These are phyloP conservation scores for Pythium guiyangense DNA, from an alignment of 352 stramenopile species.

Conservation along the genomic window DNA sequence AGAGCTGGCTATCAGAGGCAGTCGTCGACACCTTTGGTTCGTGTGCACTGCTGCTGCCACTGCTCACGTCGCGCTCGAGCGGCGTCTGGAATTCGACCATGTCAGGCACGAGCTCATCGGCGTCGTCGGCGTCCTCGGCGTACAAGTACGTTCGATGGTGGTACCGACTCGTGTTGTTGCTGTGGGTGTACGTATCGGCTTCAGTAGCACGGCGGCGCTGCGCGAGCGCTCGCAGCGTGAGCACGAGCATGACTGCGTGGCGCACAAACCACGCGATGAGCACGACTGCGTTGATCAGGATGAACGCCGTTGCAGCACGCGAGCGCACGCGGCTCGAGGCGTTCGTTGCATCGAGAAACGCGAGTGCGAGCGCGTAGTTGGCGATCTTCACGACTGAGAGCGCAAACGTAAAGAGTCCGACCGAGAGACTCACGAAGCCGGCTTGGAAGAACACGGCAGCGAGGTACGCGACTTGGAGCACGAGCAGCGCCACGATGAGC, in stretches of 20 bases:
- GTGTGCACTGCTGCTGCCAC: neutral
- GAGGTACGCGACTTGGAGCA: constrained; percentile 47
- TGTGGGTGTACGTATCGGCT: neutral
- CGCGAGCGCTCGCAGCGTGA: constrained; percentile 5
- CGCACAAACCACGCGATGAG: constrained; percentile 57
- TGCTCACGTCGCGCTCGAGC: neutral
- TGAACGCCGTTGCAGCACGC: constrained; percentile 45
- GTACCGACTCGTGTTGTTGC: neutral
- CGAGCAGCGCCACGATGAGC: constrained; percentile 44
- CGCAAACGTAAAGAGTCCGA: constrained; percentile 44
- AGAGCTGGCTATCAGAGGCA: neutral
- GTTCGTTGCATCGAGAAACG: constrained; percentile 42
- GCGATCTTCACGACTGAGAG: constrained; percentile 46
- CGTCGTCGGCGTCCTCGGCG: constrained; percentile 2
- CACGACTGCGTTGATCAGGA: constrained; percentile 60
- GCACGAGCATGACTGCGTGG: constrained; percentile 44
- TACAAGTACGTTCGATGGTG: neutral
- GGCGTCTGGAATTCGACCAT: constrained; percentile 18
- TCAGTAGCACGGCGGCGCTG: neutral
- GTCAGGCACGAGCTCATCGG: constrained; percentile 6
- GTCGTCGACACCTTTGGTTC: neutral
- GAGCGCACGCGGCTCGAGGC: constrained; percentile 31
- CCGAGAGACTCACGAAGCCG: constrained; percentile 29
- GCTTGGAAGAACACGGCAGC: constrained; percentile 38
- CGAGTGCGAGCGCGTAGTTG: constrained; percentile 55